These are phyloP conservation scores for Fagus crenata DNA, from an alignment of 306 rosid species.

Conservation along the genomic window DNA sequence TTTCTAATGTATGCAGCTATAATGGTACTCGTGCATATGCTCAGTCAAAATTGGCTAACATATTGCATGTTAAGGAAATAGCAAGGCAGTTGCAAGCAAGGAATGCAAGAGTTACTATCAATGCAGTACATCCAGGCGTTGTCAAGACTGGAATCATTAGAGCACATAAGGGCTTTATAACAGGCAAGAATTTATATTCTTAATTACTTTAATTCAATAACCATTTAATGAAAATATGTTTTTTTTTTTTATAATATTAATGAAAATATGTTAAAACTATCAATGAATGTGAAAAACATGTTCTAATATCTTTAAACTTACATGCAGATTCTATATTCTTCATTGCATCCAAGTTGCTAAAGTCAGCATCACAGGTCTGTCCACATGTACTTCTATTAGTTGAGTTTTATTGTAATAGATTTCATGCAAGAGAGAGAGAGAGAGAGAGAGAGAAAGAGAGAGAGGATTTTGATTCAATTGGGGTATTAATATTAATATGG, in stretches of 20 bases:
- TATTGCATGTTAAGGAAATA: conserved; percentile 84
- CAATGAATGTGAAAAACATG: conserved; percentile 9
- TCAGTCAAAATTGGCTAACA: conserved; percentile 78
- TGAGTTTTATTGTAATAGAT: neutral
- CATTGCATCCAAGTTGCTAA: conserved; percentile 80
- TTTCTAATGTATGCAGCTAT: conserved; percentile 57
- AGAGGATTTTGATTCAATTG: neutral
- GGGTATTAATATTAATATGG: neutral
- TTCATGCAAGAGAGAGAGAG: neutral
- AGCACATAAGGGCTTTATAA: conserved; percentile 77
- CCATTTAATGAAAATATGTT: neutral
- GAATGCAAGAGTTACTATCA: conserved; percentile 84
- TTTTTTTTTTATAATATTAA: no score
- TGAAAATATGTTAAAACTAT: no score
- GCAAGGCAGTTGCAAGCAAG: conserved; percentile 71
- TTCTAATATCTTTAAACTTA: neutral
- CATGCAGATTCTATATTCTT: conserved; percentile 83
- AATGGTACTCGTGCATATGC: conserved; percentile 90
- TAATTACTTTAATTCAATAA: neutral
- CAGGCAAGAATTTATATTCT: conserved; percentile 40
- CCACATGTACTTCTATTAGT: neutral
- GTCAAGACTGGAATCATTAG: conserved; percentile 82
- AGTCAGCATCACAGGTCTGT: conserved; percentile 74
- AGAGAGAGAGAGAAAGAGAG: neutral
- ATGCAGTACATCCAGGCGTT: conserved; percentile 88